Conservation (phyloP, 805 yeast species). For the Sugiyamaella americana region DNA sequence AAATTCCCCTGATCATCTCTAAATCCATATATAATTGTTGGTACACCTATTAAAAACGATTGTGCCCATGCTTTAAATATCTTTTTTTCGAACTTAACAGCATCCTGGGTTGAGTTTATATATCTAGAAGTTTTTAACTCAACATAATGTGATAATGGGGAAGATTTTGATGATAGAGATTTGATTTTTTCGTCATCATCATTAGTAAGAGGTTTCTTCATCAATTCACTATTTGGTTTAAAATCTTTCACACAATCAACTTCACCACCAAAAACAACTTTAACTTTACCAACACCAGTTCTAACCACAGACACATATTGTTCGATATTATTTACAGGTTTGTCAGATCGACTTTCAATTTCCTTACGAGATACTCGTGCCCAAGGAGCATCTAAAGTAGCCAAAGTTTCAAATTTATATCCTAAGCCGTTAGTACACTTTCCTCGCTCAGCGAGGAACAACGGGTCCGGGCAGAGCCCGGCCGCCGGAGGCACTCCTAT, state of each 20-base stretch:
- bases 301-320: constrained; percentile 77
- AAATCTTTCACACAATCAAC: constrained; percentile 88
- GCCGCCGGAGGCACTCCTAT: not conserved
- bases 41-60: constrained; percentile 80
- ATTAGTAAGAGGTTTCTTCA: not conserved
- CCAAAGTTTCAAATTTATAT: constrained; percentile 76
- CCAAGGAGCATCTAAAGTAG: constrained; percentile 75
- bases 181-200: not conserved
- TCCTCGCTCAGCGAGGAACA: too few relatives aligned
- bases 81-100: constrained; percentile 65
- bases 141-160: constrained; percentile 62
- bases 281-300: constrained; percentile 74
- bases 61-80: constrained; percentile 87
- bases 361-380: constrained; percentile 55
- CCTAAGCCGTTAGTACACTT: not conserved
- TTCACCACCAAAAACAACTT: constrained; percentile 76
- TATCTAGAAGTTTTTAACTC: constrained; percentile 72
- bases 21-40: constrained; percentile 78
- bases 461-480: too few relatives aligned
- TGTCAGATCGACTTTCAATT: constrained; percentile 60
- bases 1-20: constrained; percentile 67
- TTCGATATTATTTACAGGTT: constrained; percentile 60
- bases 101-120: constrained; percentile 51
- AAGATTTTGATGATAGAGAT: constrained; percentile 1
- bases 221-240: constrained; percentile 42